A percentile compares a stretch with the other conserved stretches of the same genome.
phyloP scores from a whole-genome alignment of 768 basidiomycete genomes.

The Russula ochroleuca region DNA sequence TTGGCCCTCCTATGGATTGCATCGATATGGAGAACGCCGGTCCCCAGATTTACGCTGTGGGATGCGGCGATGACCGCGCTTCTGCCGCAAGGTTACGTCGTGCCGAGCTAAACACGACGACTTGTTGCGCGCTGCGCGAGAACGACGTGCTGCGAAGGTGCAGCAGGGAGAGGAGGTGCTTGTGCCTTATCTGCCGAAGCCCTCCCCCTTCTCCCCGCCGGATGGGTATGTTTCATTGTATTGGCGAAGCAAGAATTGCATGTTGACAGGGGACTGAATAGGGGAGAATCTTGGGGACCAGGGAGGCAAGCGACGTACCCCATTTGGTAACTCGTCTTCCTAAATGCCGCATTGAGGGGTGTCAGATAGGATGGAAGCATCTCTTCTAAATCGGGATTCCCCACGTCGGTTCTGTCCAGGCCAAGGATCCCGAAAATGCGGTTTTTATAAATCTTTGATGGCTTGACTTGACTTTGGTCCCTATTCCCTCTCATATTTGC shows the following conservation, averaged over 20 bases:
- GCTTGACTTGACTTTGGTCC: neutral
- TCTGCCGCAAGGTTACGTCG: slow-evolving; percentile 7
- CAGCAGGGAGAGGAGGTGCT: neutral
- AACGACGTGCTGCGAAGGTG: neutral
- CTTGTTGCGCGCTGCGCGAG: neutral
- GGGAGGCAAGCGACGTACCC: neutral
- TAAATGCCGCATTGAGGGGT: slow-evolving; percentile 7
- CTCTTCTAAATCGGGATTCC: neutral
- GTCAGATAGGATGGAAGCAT: slow-evolving; percentile 8
- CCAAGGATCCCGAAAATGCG: neutral
- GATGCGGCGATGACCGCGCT: slow-evolving; percentile 10
- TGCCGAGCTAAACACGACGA: neutral
- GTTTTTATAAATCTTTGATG: neutral
- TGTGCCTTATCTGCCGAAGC: slow-evolving; percentile 17
- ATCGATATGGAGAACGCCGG: neutral
- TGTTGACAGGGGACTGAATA: slow-evolving; percentile 21
- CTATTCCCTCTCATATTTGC: slow-evolving; percentile 7
- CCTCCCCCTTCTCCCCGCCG: neutral
- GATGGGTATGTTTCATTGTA: slow-evolving; percentile 11
- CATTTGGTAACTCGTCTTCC: slow-evolving; percentile 10
- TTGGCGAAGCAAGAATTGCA: neutral
- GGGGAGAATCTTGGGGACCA: slow-evolving; percentile 11
- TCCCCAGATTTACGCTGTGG: slow-evolving; percentile 7
- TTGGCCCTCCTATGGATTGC: neutral
- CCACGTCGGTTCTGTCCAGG: neutral